Percentiles rank a stretch among this genome's conserved stretches.
phyloP scores from a whole-genome alignment of 352 stramenopile genomes.

The Thraustochytrium striatum region DNA sequence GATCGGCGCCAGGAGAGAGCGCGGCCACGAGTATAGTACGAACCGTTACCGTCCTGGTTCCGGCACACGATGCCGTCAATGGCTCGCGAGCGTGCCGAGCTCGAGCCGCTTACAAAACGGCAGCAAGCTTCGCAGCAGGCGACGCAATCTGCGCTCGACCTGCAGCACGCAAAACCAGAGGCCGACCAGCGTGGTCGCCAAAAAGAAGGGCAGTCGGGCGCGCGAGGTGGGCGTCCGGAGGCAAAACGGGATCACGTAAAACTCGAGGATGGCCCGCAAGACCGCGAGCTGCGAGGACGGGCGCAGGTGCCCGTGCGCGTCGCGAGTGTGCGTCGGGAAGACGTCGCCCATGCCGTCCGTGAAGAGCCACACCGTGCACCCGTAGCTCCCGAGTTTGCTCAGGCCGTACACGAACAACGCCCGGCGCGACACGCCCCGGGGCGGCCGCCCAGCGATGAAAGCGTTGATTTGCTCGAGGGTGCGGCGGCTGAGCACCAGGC shows the following conservation, averaged over 20 bases:
- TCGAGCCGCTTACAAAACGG: not conserved
- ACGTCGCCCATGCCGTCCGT: slow-evolving; percentile 24
- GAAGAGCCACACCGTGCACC: slow-evolving; percentile 41
- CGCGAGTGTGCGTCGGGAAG: not conserved
- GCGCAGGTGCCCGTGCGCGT: not conserved
- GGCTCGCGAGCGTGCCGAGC: slow-evolving; percentile 1
- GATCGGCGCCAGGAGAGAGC: not conserved
- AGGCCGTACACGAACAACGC: slow-evolving; percentile 27
- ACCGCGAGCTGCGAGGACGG: slow-evolving; percentile 2
- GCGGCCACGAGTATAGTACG: too few relatives aligned
- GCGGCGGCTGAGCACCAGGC: not conserved
- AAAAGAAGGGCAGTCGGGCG: not conserved
- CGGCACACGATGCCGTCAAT: not conserved
- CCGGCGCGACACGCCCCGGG: not conserved
- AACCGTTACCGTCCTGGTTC: too few relatives aligned
- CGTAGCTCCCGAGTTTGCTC: slow-evolving; percentile 42
- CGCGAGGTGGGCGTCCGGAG: slow-evolving; percentile 9
- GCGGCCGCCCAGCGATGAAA: not conserved
- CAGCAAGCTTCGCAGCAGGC: not conserved
- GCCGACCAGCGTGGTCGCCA: not conserved
- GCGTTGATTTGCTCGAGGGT: slow-evolving; percentile 34
- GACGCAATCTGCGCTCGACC: not conserved
- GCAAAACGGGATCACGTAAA: slow-evolving; percentile 32
- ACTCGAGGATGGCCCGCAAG: slow-evolving; percentile 9
- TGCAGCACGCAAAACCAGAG: not conserved